phyloP scores from a whole-genome alignment of 2,329 filamentous ascomycete species.

The Fusarium bulbicola region DNA sequence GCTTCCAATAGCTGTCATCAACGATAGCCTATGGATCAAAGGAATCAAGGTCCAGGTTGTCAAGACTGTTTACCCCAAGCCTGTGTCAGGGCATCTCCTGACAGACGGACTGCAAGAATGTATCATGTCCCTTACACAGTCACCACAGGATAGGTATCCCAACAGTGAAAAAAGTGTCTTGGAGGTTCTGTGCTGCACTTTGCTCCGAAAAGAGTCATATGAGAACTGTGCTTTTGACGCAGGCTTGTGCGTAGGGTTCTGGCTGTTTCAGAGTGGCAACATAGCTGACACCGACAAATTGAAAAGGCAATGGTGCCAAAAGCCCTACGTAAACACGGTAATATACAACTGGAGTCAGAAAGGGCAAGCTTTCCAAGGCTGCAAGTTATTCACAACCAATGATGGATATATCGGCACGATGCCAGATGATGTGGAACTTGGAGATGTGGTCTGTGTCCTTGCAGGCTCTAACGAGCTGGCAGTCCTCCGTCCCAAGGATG shows the following conservation, averaged over 20 bases:
- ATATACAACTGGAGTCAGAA: no score
- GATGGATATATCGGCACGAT: not conserved
- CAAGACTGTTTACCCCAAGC: no score
- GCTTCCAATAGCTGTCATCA: not conserved
- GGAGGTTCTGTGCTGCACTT: not conserved
- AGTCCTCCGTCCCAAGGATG: not conserved
- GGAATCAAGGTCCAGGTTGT: not conserved
- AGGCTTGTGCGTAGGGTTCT: not conserved
- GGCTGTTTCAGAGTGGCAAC: no score
- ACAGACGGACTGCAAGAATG: no score
- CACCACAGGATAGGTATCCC: no score
- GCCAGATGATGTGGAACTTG: fast-evolving
- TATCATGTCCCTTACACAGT: no score
- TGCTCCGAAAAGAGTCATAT: not conserved
- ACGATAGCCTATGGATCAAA: not conserved
- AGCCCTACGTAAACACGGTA: no score
- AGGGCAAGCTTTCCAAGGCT: no score
- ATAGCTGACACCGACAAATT: no score
- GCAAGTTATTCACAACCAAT: not conserved
- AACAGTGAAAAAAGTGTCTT: not conserved
- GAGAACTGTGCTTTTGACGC: not conserved
- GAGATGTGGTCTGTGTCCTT: not conserved
- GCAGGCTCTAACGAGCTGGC: fast-evolving
- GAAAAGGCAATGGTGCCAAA: no score
- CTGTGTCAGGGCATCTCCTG: no score